Conservation (phyloP, 1,139 yeast species). For the Casaregolazyma lundiana region DNA sequence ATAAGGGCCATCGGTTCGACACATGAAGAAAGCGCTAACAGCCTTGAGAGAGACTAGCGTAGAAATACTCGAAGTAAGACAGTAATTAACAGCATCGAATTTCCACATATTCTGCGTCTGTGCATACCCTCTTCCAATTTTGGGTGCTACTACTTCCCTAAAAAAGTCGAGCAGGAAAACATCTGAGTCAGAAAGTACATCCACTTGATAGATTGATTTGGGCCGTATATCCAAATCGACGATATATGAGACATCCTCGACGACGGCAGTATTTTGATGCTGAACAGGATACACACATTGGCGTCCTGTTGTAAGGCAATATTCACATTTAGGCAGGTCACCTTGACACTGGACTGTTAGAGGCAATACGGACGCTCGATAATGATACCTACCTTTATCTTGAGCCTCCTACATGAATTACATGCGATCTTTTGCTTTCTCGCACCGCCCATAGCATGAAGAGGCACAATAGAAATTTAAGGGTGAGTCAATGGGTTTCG, state of each 20-base stretch:
- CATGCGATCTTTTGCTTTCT: background rate
- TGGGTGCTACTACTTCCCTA: background rate
- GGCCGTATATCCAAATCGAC: background rate
- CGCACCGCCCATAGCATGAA: background rate
- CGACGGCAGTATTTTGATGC: background rate
- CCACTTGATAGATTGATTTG: background rate
- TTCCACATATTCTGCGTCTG: conserved; percentile 4
- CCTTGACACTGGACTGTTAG: conserved; percentile 6
- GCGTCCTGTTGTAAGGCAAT: conserved; percentile 7
- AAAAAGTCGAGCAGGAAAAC: background rate
- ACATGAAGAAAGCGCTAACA: background rate
- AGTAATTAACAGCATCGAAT: conserved; percentile 3
- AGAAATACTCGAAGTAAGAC: background rate
- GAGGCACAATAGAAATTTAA: too few species aligned
- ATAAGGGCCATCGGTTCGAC: background rate
- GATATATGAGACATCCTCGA: too few species aligned
- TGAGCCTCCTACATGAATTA: conserved; percentile 14
- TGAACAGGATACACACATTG: conserved; percentile 6
- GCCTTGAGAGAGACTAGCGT: background rate
- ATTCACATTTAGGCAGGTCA: conserved; percentile 11
- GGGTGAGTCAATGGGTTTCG: too few species aligned
- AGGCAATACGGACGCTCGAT: background rate
- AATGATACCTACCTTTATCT: conserved; percentile 15
- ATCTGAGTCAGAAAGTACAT: background rate
- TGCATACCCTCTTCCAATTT: conserved; percentile 2